Conservation (phyloP, 306 rosid genomes). For the Comarum palustre region DNA sequence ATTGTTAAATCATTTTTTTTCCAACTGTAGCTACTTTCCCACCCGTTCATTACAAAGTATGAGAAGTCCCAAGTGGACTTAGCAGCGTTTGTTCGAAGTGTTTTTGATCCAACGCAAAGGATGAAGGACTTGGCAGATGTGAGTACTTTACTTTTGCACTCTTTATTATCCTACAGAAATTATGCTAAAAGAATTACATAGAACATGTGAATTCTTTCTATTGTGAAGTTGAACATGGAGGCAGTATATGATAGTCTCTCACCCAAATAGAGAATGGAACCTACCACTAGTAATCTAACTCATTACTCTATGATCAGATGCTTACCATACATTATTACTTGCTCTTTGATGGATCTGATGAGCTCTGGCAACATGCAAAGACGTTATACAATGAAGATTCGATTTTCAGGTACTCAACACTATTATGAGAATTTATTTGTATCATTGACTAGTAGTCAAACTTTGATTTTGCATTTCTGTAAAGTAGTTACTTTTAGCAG, state of each 20-base stretch:
- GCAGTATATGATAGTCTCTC: background rate
- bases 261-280: background rate
- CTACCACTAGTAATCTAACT: background rate
- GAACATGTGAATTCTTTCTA: background rate
- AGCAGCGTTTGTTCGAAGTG: slow-evolving; percentile 70
- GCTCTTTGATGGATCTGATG: slow-evolving; percentile 81
- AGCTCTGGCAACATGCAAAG: slow-evolving; percentile 70
- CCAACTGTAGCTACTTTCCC: slow-evolving; percentile 72
- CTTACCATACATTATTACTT: slow-evolving; percentile 87
- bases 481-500: background rate
- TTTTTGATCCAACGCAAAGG: slow-evolving; percentile 86
- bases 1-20: slow-evolving; percentile 30
- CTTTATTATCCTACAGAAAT: background rate
- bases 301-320: slow-evolving; percentile 52
- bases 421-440: background rate
- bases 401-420: slow-evolving; percentile 55
- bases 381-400: slow-evolving; percentile 66
- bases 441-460: background rate
- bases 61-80: slow-evolving; percentile 59
- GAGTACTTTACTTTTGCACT: slow-evolving; percentile 36
- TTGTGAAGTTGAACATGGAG: background rate
- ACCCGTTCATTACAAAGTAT: slow-evolving; percentile 71
- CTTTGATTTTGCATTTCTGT: background rate
- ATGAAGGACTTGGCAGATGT: slow-evolving; percentile 97
- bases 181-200: background rate